Evolutionary conservation across 2,329 filamentous ascomycete species (phyloP).

Genomic region (Xylaria sp.): DNA sequence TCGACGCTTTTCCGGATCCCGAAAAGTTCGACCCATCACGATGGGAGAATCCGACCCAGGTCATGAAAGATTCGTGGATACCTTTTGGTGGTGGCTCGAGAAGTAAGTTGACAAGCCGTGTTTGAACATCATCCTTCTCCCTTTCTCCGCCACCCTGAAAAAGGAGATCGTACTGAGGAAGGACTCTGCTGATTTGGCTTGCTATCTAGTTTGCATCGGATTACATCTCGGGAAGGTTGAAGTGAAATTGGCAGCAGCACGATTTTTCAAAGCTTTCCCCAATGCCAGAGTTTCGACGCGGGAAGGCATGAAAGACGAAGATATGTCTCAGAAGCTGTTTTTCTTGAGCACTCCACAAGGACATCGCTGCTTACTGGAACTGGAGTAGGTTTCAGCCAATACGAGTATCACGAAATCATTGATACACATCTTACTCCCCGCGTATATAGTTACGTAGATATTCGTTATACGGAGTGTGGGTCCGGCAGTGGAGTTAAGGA

Average conservation of each 20-base stretch:
- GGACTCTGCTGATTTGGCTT: not conserved
- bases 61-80: slow-evolving; percentile 46
- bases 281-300: slow-evolving; percentile 43
- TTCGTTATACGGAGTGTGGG: not conserved
- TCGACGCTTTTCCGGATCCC: slow-evolving; percentile 51
- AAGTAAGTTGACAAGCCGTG: slow-evolving; percentile 36
- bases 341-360: slow-evolving; percentile 39
- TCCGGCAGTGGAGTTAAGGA: not conserved
- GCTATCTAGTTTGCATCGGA: slow-evolving; percentile 58
- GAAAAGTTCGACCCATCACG: slow-evolving; percentile 44
- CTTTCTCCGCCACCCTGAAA: not conserved
- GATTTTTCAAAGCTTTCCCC: slow-evolving; percentile 57
- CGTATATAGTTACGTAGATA: not conserved
- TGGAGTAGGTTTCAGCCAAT: not conserved
- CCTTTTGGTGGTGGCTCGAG: slow-evolving; percentile 48
- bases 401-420: not conserved
- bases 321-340: slow-evolving; percentile 46
- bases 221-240: slow-evolving; percentile 66
- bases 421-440: not conserved
- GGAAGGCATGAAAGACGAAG: slow-evolving; percentile 47
- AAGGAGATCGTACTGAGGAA: not conserved
- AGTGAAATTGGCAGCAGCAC: slow-evolving; percentile 58
- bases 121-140: not conserved
- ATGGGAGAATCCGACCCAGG: slow-evolving; percentile 42
- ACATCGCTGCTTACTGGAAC: not conserved